phyloP scores from a whole-genome alignment of 2,329 filamentous ascomycete genomes.

The Trichophaea hybrida region DNA sequence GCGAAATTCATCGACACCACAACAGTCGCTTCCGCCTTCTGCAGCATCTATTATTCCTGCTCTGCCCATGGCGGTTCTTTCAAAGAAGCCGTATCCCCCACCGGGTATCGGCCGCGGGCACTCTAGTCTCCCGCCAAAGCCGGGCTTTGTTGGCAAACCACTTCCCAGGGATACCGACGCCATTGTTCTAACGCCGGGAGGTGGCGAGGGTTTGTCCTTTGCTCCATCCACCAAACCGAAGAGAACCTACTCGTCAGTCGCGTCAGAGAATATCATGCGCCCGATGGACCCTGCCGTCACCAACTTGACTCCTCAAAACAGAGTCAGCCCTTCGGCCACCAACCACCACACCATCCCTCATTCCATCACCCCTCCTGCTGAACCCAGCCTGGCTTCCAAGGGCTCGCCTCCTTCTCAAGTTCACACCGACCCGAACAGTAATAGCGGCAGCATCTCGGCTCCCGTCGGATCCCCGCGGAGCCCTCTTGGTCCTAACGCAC shows the following conservation, averaged over 20 bases:
- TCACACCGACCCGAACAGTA: background rate
- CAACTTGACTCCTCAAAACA: slow-evolving; percentile 8
- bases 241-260: slow-evolving; percentile 5
- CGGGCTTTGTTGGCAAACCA: slow-evolving; percentile 19
- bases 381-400: slow-evolving; percentile 1
- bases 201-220: slow-evolving; percentile 1
- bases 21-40: background rate
- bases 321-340: slow-evolving; percentile 8
- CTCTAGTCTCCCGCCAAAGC: slow-evolving; percentile 20
- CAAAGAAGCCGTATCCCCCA: slow-evolving; percentile 16
- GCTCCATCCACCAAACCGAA: background rate
- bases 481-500: background rate
- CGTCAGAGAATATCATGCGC: background rate
- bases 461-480: background rate
- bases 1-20: background rate
- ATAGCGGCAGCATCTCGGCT: background rate
- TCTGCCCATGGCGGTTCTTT: slow-evolving; percentile 14
- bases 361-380: slow-evolving; percentile 15
- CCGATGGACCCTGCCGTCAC: slow-evolving; percentile 7
- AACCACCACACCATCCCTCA: slow-evolving; percentile 7
- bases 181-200: slow-evolving; percentile 19
- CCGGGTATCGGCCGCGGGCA: slow-evolving; percentile 23
- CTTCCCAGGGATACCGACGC: slow-evolving; percentile 20
- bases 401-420: background rate
- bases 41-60: slow-evolving; percentile 16